Evolutionary conservation across 768 basidiomycete species (phyloP).

Genomic region (Rhizopogon roseolus): DNA sequence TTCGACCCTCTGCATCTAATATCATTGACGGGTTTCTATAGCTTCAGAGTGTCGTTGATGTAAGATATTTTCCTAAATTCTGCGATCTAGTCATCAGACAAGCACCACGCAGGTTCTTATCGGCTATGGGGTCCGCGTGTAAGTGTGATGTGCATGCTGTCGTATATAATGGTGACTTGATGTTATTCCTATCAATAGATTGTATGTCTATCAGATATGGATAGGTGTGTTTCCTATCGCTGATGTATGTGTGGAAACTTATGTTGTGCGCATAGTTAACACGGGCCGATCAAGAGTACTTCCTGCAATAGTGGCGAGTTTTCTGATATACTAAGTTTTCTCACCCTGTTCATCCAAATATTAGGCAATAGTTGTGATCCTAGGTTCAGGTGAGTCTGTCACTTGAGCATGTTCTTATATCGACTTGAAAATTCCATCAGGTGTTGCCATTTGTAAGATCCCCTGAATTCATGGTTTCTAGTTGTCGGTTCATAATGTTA

Average conservation of each 20-base stretch:
- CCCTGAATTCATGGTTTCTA: not conserved
- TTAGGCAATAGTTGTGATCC: not conserved
- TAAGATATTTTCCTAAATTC: not conserved
- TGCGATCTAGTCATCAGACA: not conserved
- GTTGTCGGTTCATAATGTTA: not conserved
- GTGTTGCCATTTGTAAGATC: not conserved
- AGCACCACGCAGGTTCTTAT: not conserved
- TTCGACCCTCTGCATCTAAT: not conserved
- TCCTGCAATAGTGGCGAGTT: not conserved
- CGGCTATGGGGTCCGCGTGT: not conserved
- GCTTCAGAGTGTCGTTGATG: not conserved
- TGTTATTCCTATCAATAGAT: not conserved
- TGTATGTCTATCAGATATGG: not conserved
- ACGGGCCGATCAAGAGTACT: not conserved
- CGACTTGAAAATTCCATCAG: not conserved
- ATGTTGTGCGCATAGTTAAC: not conserved
- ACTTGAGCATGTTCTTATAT: not conserved
- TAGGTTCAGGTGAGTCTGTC: not conserved
- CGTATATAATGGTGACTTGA: too few relatives aligned
- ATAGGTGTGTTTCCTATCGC: not conserved
- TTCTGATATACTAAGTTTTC: not conserved
- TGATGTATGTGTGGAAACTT: not conserved
- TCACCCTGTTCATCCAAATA: not conserved
- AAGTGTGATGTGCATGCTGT: too few relatives aligned
- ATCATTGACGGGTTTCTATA: not conserved